phyloP scores from a whole-genome alignment of 164 flowering plant species.

The Nelumbo lutea region DNA sequence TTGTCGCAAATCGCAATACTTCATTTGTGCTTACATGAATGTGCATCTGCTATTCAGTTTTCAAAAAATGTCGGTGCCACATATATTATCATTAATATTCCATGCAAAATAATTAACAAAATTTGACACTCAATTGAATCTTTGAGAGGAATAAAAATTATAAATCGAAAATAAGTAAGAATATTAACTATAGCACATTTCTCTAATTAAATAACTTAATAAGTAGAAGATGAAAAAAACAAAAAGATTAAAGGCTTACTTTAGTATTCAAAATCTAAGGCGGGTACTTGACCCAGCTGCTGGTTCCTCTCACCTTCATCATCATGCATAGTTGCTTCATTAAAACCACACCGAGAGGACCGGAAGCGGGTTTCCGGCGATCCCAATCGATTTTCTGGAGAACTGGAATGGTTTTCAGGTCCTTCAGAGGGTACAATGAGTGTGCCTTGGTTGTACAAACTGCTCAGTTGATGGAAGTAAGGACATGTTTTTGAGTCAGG shows the following conservation, averaged over 20 bases:
- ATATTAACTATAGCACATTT: too few relatives aligned
- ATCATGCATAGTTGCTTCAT: conserved; percentile 11
- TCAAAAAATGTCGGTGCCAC: neutral
- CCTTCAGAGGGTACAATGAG: conserved; percentile 15
- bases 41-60: neutral
- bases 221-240: too few relatives aligned
- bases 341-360: conserved; percentile 10
- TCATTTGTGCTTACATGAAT: neutral
- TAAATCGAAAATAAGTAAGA: too few relatives aligned
- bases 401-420: conserved; percentile 10
- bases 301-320: conserved; percentile 26
- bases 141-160: too few relatives aligned
- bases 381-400: conserved; percentile 16
- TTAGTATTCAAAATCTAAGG: conserved; percentile 34
- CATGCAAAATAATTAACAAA: neutral
- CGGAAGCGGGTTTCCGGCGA: conserved; percentile 14
- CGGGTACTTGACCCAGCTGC: conserved; percentile 14
- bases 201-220: too few relatives aligned
- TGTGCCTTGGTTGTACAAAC: conserved; percentile 55
- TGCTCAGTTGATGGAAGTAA: conserved; percentile 64
- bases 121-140: neutral
- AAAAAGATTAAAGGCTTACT: too few relatives aligned
- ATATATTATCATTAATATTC: neutral
- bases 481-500: conserved; percentile 76
- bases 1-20: too few relatives aligned